Evolutionary conservation across 805 yeast species (phyloP).

Genomic region (Candida tammaniensis): DNA sequence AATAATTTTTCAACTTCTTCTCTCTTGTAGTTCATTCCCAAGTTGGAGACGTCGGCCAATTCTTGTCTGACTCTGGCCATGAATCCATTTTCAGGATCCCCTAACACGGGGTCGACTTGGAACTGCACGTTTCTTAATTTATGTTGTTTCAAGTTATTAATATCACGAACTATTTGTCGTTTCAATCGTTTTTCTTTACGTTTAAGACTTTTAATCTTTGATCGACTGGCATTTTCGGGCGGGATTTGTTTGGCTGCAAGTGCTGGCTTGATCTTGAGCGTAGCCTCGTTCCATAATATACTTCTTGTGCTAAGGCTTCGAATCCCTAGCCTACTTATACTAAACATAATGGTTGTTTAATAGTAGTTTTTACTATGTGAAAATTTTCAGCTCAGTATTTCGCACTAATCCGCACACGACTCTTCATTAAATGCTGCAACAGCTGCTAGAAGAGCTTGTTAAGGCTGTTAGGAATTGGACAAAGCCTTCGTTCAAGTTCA

Average conservation of each 20-base stretch:
- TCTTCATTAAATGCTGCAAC: too few species aligned
- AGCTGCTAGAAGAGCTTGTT: too few species aligned
- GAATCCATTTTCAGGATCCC: constrained; percentile 64
- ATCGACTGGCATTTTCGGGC: constrained; percentile 28
- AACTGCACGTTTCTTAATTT: constrained; percentile 28
- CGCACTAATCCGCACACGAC: too few species aligned
- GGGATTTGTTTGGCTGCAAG: constrained; percentile 38
- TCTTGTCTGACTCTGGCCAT: constrained; percentile 64
- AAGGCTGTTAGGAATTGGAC: too few species aligned
- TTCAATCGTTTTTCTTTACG: constrained; percentile 39
- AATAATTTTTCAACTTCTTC: constrained; percentile 72
- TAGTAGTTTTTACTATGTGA: too few species aligned
- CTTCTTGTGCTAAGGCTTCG: constrained; percentile 1
- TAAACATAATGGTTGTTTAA: too few species aligned
- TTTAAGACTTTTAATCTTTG: constrained; percentile 32
- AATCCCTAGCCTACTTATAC: too few species aligned
- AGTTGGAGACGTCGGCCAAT: constrained; percentile 53
- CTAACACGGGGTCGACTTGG: constrained; percentile 80
- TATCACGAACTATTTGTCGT: constrained; percentile 39
- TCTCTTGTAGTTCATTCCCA: constrained; percentile 57
- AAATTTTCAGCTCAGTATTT: too few species aligned
- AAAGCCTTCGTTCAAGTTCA: constrained; percentile 1
- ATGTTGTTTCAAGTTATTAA: constrained; percentile 40
- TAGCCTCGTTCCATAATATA: background rate
- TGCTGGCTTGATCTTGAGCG: constrained; percentile 14